Evolutionary conservation across 2,329 filamentous ascomycete genomes (phyloP).

Genomic region (Penicillium sp.): DNA sequence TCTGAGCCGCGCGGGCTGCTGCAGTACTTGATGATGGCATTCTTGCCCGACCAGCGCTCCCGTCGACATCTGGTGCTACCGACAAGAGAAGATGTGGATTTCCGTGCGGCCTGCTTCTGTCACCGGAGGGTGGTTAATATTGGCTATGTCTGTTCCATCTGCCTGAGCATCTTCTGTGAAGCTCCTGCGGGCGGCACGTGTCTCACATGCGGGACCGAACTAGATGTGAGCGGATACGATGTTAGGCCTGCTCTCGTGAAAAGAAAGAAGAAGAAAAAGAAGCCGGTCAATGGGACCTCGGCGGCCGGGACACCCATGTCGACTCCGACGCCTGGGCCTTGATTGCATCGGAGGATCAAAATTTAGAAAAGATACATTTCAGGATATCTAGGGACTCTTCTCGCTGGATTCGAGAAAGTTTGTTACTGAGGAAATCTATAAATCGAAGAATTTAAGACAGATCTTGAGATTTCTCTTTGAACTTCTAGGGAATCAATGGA

Average conservation of each 20-base stretch:
- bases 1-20: conserved; percentile 65
- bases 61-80: conserved; percentile 67
- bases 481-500: neutral
- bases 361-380: neutral
- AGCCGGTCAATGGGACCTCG: conserved; percentile 44
- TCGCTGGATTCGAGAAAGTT: conserved; percentile 10
- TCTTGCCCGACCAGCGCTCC: conserved; percentile 66
- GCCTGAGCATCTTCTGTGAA: conserved; percentile 85
- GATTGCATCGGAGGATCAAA: conserved; percentile 6
- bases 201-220: conserved; percentile 73
- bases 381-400: neutral
- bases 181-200: conserved; percentile 62
- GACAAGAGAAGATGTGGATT: conserved; percentile 82
- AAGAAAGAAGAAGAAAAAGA: conserved; percentile 71
- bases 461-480: neutral
- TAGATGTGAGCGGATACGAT: conserved; percentile 72
- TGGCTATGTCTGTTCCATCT: conserved; percentile 94
- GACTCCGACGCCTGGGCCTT: conserved; percentile 40
- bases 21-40: conserved; percentile 91
- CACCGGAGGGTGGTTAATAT: conserved; percentile 85
- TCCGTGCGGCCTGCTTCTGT: conserved; percentile 97
- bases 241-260: conserved; percentile 70
- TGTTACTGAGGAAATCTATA: neutral
- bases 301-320: conserved; percentile 59
- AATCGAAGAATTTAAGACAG: neutral